A percentile compares a stretch with the other conserved stretches of the same genome.
Evolutionary conservation across 331 rosid species (phyloP).

Genomic region (Spiraea crenata): DNA sequence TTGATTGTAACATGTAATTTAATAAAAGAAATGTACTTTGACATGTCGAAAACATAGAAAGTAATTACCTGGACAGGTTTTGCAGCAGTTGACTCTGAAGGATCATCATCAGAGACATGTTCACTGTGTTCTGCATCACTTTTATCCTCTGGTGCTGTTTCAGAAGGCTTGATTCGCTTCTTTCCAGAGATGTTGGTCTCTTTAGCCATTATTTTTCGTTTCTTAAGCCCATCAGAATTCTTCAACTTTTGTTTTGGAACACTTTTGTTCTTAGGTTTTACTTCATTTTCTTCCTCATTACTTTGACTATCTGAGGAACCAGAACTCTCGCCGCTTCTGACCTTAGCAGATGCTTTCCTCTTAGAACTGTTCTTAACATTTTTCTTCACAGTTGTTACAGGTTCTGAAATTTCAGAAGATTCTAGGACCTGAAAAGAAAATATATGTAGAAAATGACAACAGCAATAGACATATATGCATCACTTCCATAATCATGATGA

Average conservation of each 20-base stretch:
- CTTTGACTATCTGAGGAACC: slow-evolving; percentile 44
- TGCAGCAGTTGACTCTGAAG: slow-evolving; percentile 63
- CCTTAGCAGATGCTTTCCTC: slow-evolving; percentile 56
- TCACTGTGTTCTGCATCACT: slow-evolving; percentile 54
- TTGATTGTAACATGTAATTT: slow-evolving; percentile 8
- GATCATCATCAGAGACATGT: slow-evolving; percentile 70
- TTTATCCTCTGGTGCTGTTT: slow-evolving; percentile 40
- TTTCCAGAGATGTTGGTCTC: slow-evolving; percentile 47
- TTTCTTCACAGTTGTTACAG: slow-evolving; percentile 49
- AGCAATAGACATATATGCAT: not conserved
- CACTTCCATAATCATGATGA: slow-evolving; percentile 24
- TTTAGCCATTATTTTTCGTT: slow-evolving; percentile 58
- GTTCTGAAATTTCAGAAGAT: slow-evolving; percentile 49
- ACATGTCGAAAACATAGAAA: slow-evolving; percentile 19
- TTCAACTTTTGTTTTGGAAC: slow-evolving; percentile 49
- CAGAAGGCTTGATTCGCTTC: slow-evolving; percentile 58
- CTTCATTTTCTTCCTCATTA: slow-evolving; percentile 59
- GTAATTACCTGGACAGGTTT: slow-evolving; percentile 41
- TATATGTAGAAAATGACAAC: slow-evolving; percentile 7
- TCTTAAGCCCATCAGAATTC: slow-evolving; percentile 45
- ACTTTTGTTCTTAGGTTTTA: slow-evolving; percentile 58
- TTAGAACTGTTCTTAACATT: slow-evolving; percentile 43
- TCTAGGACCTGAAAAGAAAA: slow-evolving; percentile 47
- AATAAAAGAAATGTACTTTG: slow-evolving; percentile 10
- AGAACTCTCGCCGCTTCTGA: slow-evolving; percentile 50